A percentile compares a stretch with the other conserved stretches of the same genome.
phyloP scores from a whole-genome alignment of 2,329 filamentous ascomycete species.

The Colletotrichum echinochloae region DNA sequence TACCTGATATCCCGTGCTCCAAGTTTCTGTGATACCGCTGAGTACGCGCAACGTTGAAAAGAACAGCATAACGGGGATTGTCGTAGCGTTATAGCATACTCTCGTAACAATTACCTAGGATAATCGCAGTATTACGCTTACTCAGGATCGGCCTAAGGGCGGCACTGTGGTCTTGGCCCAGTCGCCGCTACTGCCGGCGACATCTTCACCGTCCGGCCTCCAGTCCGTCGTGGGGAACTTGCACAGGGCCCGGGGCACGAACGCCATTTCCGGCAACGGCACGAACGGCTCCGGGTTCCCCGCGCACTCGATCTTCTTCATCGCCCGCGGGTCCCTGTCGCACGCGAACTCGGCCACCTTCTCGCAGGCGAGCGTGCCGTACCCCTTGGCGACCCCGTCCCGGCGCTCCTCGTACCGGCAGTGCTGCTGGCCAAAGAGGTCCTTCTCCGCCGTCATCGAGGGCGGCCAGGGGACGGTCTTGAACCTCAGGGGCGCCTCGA shows the following conservation, averaged over 20 bases:
- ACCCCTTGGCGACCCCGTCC: neutral
- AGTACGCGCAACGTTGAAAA: too few species aligned
- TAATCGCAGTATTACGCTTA: too few species aligned
- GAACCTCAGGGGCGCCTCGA: neutral
- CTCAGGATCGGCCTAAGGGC: neutral
- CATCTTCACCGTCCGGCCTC: neutral
- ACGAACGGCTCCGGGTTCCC: rapidly evolving
- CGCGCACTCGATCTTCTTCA: neutral
- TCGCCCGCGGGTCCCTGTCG: neutral
- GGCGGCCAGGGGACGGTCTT: neutral
- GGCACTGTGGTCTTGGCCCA: neutral
- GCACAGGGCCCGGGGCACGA: neutral
- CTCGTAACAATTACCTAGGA: too few species aligned
- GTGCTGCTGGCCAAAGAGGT: neutral
- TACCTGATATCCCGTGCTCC: too few species aligned
- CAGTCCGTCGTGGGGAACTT: neutral
- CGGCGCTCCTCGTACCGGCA: neutral
- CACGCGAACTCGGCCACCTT: neutral
- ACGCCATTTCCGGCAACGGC: neutral
- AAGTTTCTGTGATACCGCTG: too few species aligned
- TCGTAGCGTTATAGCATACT: too few species aligned
- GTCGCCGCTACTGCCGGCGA: neutral
- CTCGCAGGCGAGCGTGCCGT: neutral
- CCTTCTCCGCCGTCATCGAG: neutral
- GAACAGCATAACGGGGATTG: too few species aligned